Base-by-base conservation (phyloP, 306 rosid genomes). In the Lagenaria siceraria region DNA sequence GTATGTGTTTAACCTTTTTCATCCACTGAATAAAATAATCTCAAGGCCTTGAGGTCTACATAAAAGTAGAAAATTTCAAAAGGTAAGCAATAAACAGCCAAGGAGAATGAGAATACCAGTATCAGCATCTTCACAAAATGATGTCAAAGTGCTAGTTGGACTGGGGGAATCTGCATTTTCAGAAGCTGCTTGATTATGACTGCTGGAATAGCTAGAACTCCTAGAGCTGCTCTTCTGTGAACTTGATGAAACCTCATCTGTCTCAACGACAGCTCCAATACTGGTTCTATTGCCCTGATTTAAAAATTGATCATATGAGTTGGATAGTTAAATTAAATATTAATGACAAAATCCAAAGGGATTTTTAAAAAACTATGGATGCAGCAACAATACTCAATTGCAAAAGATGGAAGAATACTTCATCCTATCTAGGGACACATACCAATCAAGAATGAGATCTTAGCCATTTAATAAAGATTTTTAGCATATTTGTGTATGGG, bases 91-190 rank as follows among this genome's bases (percentile, higher is more conserved):
- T 74, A 62, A 15, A 64, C 51, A 78, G 85, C 79, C 78, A 21
- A 84, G 68, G 74, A 69, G 70, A 69, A 80, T 69, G 13, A 83
- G 78, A 21, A 60, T 86, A 93, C 98, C 98, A 19, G 91, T 86
- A 85, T 93, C 98, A 78, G 88, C 92, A 86, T 93, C 98, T 89
- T 93, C 98, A 63, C 85, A 89, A 31, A 84, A 83, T 29, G 98
- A 90, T 68, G 93, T 36, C 78, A 83, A 70, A 76, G 86, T 81
- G 78, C 89, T 89, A 79, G 87, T 83, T 80, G 91, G 90, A 82
- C 96, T 93, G 81, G 87, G 75, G 78, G 91, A 78, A 75, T 88
- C 98, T 61, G 88, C 76, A 83, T 85, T 86, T 82, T 84, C 85
- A 69, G 91, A 90, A 76, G 92, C 83, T 64, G 80, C 85, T 76